phyloP scores from a whole-genome alignment of 129 eudicot species.

The carrot (Daucus carota) region DH1_v3.0 NC_030385.2:6970501-6971000 shows the following conservation, averaged over 20 bases:
- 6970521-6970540: conserved; percentile 8
- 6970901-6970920: conserved; percentile 43
- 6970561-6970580: conserved; percentile 24
- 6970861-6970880: conserved; percentile 38
- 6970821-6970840: conserved; percentile 35
- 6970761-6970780: conserved; percentile 42
- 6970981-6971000: conserved; percentile 34
- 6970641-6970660: conserved; percentile 56
- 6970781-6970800: conserved; percentile 53
- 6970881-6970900: conserved; percentile 33
- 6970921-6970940: conserved; percentile 56
- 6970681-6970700: conserved; percentile 31
- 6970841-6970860: conserved; percentile 47
- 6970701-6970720: conserved; percentile 31
- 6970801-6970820: conserved; percentile 38
- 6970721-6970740: conserved; percentile 39
- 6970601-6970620: conserved; percentile 38
- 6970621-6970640: conserved; percentile 57
- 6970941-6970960: conserved; percentile 53
- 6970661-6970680: conserved; percentile 36
- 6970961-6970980: conserved; percentile 35
- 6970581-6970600: conserved; percentile 60
- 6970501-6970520: conserved; percentile 12
- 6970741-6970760: conserved; percentile 47
- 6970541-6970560: conserved; percentile 2